Base-by-base conservation (phyloP, 208 protist genomes). In the Wallacemonas rigidus region DNA sequence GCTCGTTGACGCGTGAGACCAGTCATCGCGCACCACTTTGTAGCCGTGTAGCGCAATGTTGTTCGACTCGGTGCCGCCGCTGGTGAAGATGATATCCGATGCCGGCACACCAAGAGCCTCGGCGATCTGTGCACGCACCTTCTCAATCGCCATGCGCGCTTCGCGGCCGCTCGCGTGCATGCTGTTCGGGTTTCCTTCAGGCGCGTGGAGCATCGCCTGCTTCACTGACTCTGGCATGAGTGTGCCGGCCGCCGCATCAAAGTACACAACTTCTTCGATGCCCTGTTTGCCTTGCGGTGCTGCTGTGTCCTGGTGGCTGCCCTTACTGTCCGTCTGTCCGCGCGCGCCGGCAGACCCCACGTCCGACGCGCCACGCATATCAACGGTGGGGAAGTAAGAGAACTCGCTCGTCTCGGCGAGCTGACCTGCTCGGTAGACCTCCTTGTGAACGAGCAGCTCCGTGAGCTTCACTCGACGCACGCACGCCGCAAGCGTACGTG, bases 31-130 rank as follows among this genome's bases (percentile, higher is more conserved):
- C 73, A 77, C 77, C 9, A 94, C 86, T 14, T 50, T 80, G 76
- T 89, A 90, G n/a, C 89, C 89, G 76, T 94, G 83, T 61, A 94
- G 72, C 2, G 89, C 86, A 71, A 94, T 88, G 76, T 89, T 86
- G 76, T 94, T 94, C 61, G 86, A 92, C 80, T 94, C 86, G 14
- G 89, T 94, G 17, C 89, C 89, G 40, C 89, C 86, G n/a, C 77
- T 85, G 2, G 89, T 94, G 79, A 94, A 94, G 74, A 94, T 82
- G 48, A 94, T 83, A 62, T 91, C 84, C 45, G 65, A 81, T 14
- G 79, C 88, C 2, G 88, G 84, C 2, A 94, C 86, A 39, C 86
- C 74, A 51, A 94, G 60, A 17, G 72, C 71, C 40, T 74, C 65
- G 2, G 86, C 86, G 11, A 94, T 64, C 71, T 89, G 72, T 17